Evolutionary conservation across 345 rosid genomes (phyloP), one percentile per base, ranked within the genome.

Genomic region (Camelina laxa): DNA sequence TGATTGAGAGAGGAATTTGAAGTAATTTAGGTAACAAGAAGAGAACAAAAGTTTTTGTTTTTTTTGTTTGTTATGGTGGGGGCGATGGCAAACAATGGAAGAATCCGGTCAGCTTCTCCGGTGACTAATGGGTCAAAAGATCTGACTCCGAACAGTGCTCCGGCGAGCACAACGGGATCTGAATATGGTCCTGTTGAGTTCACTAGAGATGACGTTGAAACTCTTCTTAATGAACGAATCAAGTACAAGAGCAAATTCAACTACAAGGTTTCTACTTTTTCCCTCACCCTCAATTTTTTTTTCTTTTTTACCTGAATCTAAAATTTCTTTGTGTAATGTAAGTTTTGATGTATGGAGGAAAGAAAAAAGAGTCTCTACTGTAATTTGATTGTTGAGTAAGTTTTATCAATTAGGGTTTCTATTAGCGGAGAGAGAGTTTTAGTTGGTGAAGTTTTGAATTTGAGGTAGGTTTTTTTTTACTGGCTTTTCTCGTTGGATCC

Each of bases 181-280:
- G 91, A 87, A 56, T 82, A 76, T 59, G 85, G 91, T 22, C 80
- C 80, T 19, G 69, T 80, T 79, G 91, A 87, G 79, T 84, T 85
- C 75, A 80, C 89, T 6, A 87, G 91, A 74, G 91, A 85, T 75
- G 91, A 84, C 63, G 89, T 87, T 64, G 89, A 82, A 42, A 80
- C 89, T 54, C 81, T 87, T 76, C 75, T 87, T 74, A 85, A 67
- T 72, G 88, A 87, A 49, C 80, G 81, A 67, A 83, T 86, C 79
- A 87, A 77, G 79, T 81, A 79, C 79, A 87, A 81, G 82, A 87
- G 81, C 86, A 87, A 87, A 79, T 93, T 82, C 80, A 90, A 92
- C 81, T 90, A 90, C 82, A 92, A 92, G 96, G 96, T 92, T 31
- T 62, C 67, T 44, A 60, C 54, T 53, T 73, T 66, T 49, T 36